These are phyloP conservation scores for Silene uniflora DNA, from an alignment of 148 eudicot genomes.

Conservation along the genomic window DNA sequence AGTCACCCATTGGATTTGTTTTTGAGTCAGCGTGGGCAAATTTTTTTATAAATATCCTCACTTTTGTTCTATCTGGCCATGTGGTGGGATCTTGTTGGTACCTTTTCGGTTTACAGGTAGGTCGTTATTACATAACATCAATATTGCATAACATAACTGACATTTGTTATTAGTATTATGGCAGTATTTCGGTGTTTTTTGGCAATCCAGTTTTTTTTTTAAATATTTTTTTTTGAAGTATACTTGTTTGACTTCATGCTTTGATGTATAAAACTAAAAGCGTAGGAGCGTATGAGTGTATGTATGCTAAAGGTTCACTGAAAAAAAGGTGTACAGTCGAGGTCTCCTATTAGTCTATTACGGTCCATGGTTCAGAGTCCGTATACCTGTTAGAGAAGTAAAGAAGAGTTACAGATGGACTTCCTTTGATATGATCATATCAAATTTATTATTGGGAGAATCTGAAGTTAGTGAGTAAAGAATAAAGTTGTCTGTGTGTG, in stretches of 20 bases:
- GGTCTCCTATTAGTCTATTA: too few species aligned
- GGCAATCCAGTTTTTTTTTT: background rate
- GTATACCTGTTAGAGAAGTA: too few species aligned
- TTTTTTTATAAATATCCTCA: slow-evolving; percentile 75
- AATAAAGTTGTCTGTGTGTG: too few species aligned
- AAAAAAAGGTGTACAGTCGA: too few species aligned
- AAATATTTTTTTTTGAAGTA: too few species aligned
- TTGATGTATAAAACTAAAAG: background rate
- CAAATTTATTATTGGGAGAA: too few species aligned
- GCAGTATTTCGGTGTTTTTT: background rate
- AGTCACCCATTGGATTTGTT: slow-evolving; percentile 57
- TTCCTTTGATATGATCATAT: background rate
- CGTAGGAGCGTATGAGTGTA: background rate
- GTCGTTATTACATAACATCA: background rate
- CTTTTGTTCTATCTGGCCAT: slow-evolving; percentile 68
- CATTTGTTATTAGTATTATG: background rate
- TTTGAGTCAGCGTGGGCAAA: slow-evolving; percentile 84
- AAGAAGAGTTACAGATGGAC: background rate
- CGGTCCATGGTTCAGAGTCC: too few species aligned
- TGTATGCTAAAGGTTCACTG: too few species aligned
- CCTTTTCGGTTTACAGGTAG: slow-evolving; percentile 77
- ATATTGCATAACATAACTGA: background rate
- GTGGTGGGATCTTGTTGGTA: slow-evolving; percentile 85
- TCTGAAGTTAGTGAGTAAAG: too few species aligned
- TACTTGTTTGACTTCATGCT: background rate